These are phyloP conservation scores for Aspergillus alliaceus DNA, from an alignment of 2,329 filamentous ascomycete genomes.

Conservation along the genomic window DNA sequence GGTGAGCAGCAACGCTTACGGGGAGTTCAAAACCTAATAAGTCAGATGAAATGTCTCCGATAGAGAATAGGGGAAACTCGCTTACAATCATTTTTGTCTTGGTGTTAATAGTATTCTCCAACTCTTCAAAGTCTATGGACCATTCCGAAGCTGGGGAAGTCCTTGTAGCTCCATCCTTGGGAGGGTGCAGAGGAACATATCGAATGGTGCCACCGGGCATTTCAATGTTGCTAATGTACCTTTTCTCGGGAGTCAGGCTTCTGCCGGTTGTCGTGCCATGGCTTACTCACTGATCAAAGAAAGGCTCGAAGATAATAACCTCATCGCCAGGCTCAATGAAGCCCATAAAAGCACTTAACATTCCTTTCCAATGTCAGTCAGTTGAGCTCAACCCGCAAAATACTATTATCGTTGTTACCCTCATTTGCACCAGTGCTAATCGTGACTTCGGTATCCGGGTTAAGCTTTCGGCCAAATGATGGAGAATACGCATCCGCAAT, in stretches of 20 bases:
- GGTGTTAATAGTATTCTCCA: constrained; percentile 77
- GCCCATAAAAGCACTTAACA: constrained; percentile 96
- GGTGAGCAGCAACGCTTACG: constrained; percentile 35
- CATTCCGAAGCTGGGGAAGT: constrained; percentile 87
- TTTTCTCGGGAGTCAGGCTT: constrained; percentile 24
- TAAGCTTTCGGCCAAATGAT: constrained; percentile 75
- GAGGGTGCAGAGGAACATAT: constrained; percentile 93
- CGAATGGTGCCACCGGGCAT: constrained; percentile 95
- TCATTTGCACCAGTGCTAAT: constrained; percentile 73
- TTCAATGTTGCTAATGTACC: constrained; percentile 95
- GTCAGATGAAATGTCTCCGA: constrained; percentile 2
- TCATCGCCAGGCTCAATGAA: constrained; percentile 95
- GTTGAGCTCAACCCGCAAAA: neutral
- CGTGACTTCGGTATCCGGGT: constrained; percentile 90
- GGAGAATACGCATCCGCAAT: constrained; percentile 90
- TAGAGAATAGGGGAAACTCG: neutral
- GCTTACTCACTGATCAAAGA: constrained; percentile 80
- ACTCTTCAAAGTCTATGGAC: constrained; percentile 78
- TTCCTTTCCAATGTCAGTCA: constrained; percentile 52
- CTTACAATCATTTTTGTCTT: constrained; percentile 93
- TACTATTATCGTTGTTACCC: constrained; percentile 28
- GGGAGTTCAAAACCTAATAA: constrained; percentile 50
- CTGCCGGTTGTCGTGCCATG: neutral
- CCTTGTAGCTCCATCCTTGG: constrained; percentile 71
- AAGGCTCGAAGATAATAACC: constrained; percentile 97